Evolutionary conservation across 306 rosid genomes (phyloP).

Genomic region (Sicyos edulis): DNA sequence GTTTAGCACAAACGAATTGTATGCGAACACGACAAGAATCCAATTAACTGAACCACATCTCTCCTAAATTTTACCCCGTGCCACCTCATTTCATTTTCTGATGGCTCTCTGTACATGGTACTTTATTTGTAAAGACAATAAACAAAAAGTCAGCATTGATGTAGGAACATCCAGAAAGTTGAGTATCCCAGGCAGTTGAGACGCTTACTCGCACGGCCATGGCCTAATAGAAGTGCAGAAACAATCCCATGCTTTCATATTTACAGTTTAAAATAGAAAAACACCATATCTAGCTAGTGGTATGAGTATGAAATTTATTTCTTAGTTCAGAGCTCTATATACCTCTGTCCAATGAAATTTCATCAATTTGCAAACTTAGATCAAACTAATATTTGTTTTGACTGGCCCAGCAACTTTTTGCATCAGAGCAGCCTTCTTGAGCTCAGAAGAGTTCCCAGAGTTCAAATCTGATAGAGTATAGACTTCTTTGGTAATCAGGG

Average conservation of each 20-base stretch:
- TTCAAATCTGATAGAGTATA: neutral
- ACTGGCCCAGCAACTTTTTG: neutral
- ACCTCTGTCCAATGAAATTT: constrained; percentile 10
- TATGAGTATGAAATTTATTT: neutral
- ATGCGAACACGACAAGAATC: neutral
- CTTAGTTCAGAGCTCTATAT: neutral
- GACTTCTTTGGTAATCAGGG: neutral
- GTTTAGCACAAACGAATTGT: neutral
- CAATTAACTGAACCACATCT: neutral
- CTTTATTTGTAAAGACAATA: constrained; percentile 9
- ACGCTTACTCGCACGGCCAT: neutral
- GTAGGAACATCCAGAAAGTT: constrained; percentile 11
- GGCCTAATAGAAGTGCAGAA: neutral
- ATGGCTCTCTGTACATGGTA: neutral
- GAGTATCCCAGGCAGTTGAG: neutral
- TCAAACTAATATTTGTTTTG: too few species aligned
- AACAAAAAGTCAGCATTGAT: neutral
- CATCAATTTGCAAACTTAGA: neutral
- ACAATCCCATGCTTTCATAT: neutral
- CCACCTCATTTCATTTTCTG: neutral
- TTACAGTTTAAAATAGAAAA: neutral
- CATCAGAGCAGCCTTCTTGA: constrained; percentile 6
- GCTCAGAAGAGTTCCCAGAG: neutral
- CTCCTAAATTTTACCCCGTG: neutral
- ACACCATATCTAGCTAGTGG: neutral